A percentile compares a stretch with the other conserved stretches of the same genome.
These are phyloP conservation scores for Cucumis melo DNA, from an alignment of 306 rosid genomes.

Conservation along the genomic window DNA sequence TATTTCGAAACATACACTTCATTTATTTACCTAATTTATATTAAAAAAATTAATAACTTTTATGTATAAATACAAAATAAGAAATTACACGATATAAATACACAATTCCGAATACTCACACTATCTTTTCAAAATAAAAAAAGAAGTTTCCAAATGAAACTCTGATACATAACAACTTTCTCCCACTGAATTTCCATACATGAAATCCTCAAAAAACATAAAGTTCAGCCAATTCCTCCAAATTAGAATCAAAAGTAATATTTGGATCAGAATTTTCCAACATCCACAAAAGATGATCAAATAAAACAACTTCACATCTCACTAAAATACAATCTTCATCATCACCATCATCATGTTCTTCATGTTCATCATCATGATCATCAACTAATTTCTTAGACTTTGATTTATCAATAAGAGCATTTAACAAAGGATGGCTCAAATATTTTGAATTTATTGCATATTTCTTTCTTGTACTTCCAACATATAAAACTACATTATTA, in stretches of 20 bases:
- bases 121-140: too few species aligned
- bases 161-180: not conserved
- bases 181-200: too few species aligned
- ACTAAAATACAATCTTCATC: constrained; percentile 23
- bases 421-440: constrained; percentile 56
- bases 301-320: constrained; percentile 77
- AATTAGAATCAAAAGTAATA: constrained; percentile 42
- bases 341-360: not conserved
- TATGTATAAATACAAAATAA: not conserved
- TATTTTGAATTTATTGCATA: constrained; percentile 50
- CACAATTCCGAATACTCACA: too few species aligned
- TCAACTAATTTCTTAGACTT: constrained; percentile 15
- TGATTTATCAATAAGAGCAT: constrained; percentile 55
- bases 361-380: not conserved
- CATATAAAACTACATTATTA: constrained; percentile 26
- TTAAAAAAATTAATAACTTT: too few species aligned
- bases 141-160: not conserved
- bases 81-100: too few species aligned
- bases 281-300: constrained; percentile 92
- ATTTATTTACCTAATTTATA: too few species aligned
- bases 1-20: too few species aligned
- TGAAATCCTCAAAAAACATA: constrained; percentile 27
- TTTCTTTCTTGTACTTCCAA: constrained; percentile 67
- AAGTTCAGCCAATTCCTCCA: constrained; percentile 82
- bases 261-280: constrained; percentile 69